Conservation (phyloP, 169 alveolate genomes). For the Cryptosporidium felis region DNA sequence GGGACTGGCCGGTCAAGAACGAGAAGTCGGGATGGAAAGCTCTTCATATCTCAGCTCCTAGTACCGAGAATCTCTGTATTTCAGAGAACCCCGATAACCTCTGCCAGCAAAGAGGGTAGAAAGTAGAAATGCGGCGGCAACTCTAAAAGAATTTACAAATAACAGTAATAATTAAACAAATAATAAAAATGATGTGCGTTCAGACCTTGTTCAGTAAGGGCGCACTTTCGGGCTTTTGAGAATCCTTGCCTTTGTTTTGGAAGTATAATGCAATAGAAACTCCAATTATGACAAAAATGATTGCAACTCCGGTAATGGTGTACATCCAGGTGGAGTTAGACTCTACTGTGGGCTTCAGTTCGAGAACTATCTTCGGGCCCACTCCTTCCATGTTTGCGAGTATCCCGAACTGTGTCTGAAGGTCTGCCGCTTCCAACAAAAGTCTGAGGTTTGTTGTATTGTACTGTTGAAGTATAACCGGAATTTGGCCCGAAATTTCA, state of each 20-base stretch:
- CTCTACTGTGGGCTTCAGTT: conserved; percentile 25
- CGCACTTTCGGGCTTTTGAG: conserved; percentile 15
- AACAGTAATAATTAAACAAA: background rate
- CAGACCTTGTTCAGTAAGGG: conserved; percentile 40
- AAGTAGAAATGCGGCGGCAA: too few relatives aligned
- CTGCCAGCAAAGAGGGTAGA: too few relatives aligned
- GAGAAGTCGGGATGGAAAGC: too few relatives aligned
- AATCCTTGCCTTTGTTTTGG: conserved; percentile 43
- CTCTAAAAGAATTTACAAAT: too few relatives aligned
- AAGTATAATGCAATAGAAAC: conserved; percentile 57
- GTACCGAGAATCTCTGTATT: too few relatives aligned
- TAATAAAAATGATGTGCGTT: too few relatives aligned
- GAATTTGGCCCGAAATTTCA: conserved; percentile 28
- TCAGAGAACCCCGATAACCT: too few relatives aligned
- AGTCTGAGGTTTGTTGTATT: conserved; percentile 39
- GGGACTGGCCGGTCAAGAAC: background rate
- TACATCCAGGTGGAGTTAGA: conserved; percentile 64
- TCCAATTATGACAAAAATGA: conserved; percentile 51
- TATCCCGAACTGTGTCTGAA: conserved; percentile 21
- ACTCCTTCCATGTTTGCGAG: conserved; percentile 56
- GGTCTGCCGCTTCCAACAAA: conserved; percentile 11
- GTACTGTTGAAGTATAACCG: conserved; percentile 35
- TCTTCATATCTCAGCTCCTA: too few relatives aligned
- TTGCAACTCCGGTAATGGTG: conserved; percentile 43
- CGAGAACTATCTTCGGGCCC: conserved; percentile 30